phyloP scores from a whole-genome alignment of 345 rosid species.

The Brassica incana region DNA sequence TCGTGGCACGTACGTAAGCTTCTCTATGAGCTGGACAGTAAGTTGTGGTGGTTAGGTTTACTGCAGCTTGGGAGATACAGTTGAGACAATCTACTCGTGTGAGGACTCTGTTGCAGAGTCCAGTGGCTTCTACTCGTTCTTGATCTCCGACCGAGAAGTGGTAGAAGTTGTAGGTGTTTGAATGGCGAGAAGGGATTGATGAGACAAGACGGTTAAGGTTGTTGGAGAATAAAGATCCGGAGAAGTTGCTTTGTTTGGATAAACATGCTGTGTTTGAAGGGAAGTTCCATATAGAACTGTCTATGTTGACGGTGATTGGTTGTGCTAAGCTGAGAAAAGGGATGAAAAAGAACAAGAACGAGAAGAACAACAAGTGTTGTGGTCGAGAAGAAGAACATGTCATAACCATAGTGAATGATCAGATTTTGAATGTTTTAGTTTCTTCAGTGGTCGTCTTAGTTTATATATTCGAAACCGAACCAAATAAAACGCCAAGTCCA shows the following conservation, averaged over 20 bases:
- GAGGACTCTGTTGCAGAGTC: conserved; percentile 21
- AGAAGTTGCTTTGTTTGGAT: neutral
- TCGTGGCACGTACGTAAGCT: conserved; percentile 6
- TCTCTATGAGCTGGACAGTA: conserved; percentile 11
- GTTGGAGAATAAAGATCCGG: neutral
- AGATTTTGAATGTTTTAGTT: neutral
- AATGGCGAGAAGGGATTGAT: neutral
- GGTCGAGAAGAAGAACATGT: neutral
- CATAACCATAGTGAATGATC: neutral
- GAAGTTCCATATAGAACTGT: conserved; percentile 4
- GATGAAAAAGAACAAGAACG: neutral
- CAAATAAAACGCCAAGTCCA: neutral
- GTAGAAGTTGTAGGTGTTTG: conserved; percentile 27
- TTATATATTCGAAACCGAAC: neutral
- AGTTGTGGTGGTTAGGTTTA: neutral
- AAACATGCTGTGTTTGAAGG: neutral
- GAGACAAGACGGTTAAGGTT: conserved; percentile 17
- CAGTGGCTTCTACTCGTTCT: conserved; percentile 23
- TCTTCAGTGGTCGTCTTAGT: neutral
- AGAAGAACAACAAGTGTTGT: conserved; percentile 2
- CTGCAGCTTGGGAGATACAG: conserved; percentile 9
- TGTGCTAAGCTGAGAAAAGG: conserved; percentile 13
- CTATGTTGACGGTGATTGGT: neutral
- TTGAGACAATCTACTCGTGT: conserved; percentile 14
- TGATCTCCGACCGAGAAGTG: neutral